These are phyloP conservation scores for Rhodocollybia butyracea DNA, from an alignment of 768 basidiomycete species.

Conservation along the genomic window DNA sequence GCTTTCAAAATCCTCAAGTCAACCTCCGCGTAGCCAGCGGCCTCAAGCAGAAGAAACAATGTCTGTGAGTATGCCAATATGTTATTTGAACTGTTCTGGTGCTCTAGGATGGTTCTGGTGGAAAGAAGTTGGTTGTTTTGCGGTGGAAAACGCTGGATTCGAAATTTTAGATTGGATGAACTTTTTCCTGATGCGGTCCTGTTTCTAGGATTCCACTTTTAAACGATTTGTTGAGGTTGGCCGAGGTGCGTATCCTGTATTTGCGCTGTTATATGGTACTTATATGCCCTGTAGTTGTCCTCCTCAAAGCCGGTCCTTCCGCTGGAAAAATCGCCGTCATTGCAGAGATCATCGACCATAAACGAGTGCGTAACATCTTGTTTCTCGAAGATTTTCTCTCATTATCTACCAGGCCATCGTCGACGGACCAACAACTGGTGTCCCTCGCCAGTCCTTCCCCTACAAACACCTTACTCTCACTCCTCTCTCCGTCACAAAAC, in stretches of 20 bases:
- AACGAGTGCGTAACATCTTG: slow-evolving; percentile 62
- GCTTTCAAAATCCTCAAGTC: neutral
- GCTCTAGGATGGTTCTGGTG: neutral
- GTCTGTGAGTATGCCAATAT: neutral
- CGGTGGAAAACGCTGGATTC: neutral
- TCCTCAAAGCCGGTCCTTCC: slow-evolving; percentile 85
- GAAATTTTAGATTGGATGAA: neutral
- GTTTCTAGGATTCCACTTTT: slow-evolving; percentile 75
- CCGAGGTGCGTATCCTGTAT: slow-evolving; percentile 54
- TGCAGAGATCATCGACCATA: slow-evolving; percentile 98
- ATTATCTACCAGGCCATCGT: slow-evolving; percentile 72
- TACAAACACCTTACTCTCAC: slow-evolving; percentile 94
- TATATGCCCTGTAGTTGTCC: slow-evolving; percentile 60
- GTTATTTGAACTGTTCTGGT: neutral
- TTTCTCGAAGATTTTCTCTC: neutral
- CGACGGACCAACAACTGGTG: slow-evolving; percentile 88
- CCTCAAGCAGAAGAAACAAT: no score
- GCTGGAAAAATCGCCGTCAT: slow-evolving; percentile 92
- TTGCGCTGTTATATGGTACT: neutral
- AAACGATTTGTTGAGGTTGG: slow-evolving; percentile 98
- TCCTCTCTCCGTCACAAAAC: slow-evolving; percentile 72
- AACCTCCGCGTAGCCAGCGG: no score
- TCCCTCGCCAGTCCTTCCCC: slow-evolving; percentile 88
- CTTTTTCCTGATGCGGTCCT: neutral
- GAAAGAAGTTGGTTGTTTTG: neutral